These are phyloP conservation scores for Dentipellis fragilis DNA, from an alignment of 768 basidiomycete species.

Conservation along the genomic window DNA sequence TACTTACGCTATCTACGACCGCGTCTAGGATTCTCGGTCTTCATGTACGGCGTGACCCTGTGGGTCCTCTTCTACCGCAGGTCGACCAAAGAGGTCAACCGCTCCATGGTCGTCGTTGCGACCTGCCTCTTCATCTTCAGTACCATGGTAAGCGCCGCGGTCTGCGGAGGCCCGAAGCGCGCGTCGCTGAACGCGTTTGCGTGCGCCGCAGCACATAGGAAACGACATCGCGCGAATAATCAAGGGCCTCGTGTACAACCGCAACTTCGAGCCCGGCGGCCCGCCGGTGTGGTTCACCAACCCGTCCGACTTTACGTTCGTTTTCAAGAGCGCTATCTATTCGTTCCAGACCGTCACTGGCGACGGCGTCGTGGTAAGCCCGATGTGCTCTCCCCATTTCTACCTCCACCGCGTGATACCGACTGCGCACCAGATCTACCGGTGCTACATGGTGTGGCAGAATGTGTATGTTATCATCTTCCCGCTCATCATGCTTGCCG, in stretches of 20 bases:
- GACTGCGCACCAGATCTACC: constrained; percentile 13
- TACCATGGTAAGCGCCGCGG: not conserved
- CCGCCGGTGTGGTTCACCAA: constrained; percentile 19
- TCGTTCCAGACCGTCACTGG: constrained; percentile 20
- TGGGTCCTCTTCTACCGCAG: not conserved
- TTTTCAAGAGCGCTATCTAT: constrained; percentile 19
- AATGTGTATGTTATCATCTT: constrained; percentile 6
- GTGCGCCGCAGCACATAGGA: not conserved
- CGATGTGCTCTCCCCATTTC: not conserved
- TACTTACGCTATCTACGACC: no score
- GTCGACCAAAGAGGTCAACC: not conserved
- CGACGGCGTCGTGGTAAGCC: constrained; percentile 20
- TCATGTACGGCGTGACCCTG: constrained; percentile 1
- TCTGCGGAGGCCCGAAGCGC: not conserved
- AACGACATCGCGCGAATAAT: not conserved
- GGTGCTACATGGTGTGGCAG: constrained; percentile 17
- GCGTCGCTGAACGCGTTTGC: not conserved
- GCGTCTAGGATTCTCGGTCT: not conserved
- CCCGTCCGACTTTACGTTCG: constrained; percentile 19
- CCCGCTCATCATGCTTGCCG: constrained; percentile 14
- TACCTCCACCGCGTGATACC: not conserved
- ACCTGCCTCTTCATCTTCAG: not conserved
- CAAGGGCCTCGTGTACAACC: constrained; percentile 18
- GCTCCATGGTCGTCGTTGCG: not conserved
- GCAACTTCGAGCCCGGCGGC: constrained; percentile 13